Evolutionary conservation across 139 green algal species (phyloP).

Genomic region (Coelastrella sp.): DNA sequence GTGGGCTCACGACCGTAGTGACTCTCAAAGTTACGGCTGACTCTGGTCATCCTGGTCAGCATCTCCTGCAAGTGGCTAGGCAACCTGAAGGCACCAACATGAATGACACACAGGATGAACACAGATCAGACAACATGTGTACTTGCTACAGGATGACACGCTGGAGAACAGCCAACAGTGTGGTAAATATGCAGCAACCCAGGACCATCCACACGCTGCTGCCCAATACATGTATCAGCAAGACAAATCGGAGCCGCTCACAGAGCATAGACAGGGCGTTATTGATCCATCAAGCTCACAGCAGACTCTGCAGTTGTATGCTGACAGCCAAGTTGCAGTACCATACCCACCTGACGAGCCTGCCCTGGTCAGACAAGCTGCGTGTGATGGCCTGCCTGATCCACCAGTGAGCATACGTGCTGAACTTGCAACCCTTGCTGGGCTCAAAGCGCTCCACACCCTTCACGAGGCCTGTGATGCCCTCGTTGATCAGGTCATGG

Average conservation of each 20-base stretch:
- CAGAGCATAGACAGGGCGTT: too few species aligned
- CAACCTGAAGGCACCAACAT: conserved; percentile 59
- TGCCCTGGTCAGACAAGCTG: conserved; percentile 71
- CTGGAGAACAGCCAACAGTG: too few species aligned
- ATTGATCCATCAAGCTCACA: too few species aligned
- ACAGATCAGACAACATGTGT: too few species aligned
- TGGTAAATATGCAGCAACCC: too few species aligned
- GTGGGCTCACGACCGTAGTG: conserved; percentile 58
- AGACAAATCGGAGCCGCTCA: too few species aligned
- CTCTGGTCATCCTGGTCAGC: conserved; percentile 57
- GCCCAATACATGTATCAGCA: too few species aligned
- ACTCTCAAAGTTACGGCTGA: conserved; percentile 51
- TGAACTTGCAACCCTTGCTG: conserved; percentile 94
- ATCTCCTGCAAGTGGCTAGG: conserved; percentile 88
- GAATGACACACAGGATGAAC: background rate
- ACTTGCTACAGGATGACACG: too few species aligned
- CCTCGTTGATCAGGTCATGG: conserved; percentile 87
- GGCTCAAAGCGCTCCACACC: conserved; percentile 95
- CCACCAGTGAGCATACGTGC: conserved; percentile 99
- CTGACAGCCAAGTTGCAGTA: background rate
- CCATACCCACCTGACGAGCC: conserved; percentile 69
- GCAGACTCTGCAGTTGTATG: too few species aligned
- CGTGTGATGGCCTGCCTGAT: conserved; percentile 90
- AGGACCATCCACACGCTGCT: too few species aligned
- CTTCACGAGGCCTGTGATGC: conserved; percentile 84